These are phyloP conservation scores for Aspergillus eucalypticola DNA, from an alignment of 2,329 filamentous ascomycete species.

Conservation along the genomic window DNA sequence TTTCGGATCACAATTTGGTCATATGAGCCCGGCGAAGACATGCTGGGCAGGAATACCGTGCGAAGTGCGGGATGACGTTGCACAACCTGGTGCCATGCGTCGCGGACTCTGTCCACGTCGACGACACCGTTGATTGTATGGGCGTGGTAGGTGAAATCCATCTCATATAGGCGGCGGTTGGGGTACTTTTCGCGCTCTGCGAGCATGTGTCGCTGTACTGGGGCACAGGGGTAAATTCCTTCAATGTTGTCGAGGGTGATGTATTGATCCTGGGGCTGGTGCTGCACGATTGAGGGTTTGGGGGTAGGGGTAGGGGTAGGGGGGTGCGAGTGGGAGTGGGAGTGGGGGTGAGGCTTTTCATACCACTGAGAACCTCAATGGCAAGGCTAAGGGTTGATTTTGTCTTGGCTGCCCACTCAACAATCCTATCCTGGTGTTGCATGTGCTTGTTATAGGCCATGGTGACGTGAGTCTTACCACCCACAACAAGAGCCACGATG, in stretches of 20 bases:
- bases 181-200: neutral
- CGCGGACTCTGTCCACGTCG: neutral
- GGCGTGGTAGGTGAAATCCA: neutral
- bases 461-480: neutral
- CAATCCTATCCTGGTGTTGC: neutral
- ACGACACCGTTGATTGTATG: neutral
- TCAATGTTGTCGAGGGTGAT: slow-evolving; percentile 1
- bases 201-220: slow-evolving; percentile 10
- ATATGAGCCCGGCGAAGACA: neutral
- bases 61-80: slow-evolving; percentile 6
- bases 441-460: neutral
- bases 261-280: neutral
- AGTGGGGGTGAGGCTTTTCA: neutral
- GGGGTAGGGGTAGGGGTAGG: neutral
- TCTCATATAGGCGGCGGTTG: neutral
- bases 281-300: neutral
- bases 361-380: neutral
- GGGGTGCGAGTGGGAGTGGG: no score
- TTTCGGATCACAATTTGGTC: neutral
- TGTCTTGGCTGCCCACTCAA: neutral
- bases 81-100: slow-evolving; percentile 5
- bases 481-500: slow-evolving; percentile 1
- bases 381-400: neutral
- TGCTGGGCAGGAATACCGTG: neutral
- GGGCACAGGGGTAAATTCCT: neutral